Evolutionary conservation across 768 basidiomycete species (phyloP), one percentile per base, ranked within the genome.

Genomic region (Naganishia kalamii): DNA sequence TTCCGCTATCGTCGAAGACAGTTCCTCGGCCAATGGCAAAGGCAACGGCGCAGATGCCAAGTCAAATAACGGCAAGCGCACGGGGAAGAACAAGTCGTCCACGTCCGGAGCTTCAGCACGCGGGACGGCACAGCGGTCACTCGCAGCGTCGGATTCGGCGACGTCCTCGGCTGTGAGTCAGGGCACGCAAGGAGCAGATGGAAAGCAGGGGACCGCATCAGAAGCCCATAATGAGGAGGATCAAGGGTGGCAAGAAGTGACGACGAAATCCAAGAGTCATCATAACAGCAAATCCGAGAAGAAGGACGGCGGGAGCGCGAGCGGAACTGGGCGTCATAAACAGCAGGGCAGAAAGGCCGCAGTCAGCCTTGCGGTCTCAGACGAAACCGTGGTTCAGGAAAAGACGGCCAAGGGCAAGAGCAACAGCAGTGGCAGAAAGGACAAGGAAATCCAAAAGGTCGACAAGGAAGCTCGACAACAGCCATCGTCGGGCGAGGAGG

Each of bases 231-330:
- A 57, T 1, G 51, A 51, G 8, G 52, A 4, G n/a, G 43, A 65
- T 25, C 37, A 60, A 47, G 64, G 54, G 6, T 65, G 64, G 64
- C 52, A 65, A 48, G 40, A 49, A 23, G 64, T 65, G 6, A 57
- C 41, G 19, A 33, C 50, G 12, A 57, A 50, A 44, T 44, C 64
- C 15, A 65, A 50, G 44, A 43, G 17, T 15, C 40, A 43, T 23
- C 15, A 32, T 21, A 44, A 4, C 17, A 46, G 37, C 17, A 61
- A 61, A 35, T 1, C 23, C 27, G 60, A 61, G 33, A 61, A 46
- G 43, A 61, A 61, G 29, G 46, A 61, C 11, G 37, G 60, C 60
- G 47, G 46, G 15, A 47, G 43, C 25, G 35, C 17, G 15, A 47
- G 60, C 19, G 54, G 54, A 19, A 37, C 12, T 25, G 54, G 37